phyloP scores from a whole-genome alignment of 2,329 filamentous ascomycete species.

The Epicoccum sorghinum region DNA sequence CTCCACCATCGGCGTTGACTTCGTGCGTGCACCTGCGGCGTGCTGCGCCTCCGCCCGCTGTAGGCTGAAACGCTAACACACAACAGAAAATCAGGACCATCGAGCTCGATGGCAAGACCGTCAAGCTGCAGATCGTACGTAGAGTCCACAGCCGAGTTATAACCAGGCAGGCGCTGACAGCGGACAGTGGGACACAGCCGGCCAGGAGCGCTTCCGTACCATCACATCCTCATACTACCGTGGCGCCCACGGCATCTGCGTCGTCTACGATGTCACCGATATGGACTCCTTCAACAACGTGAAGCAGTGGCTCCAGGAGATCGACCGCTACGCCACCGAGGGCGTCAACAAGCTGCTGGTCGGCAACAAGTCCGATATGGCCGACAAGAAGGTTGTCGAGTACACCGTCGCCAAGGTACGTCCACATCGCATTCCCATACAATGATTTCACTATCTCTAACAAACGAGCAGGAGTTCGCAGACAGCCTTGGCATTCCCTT shows the following conservation, averaged over 20 bases:
- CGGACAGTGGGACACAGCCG: slow-evolving; percentile 93
- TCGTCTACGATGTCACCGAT: slow-evolving; percentile 99
- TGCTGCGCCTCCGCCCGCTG: slow-evolving; percentile 34
- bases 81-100: slow-evolving; percentile 98
- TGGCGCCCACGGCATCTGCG: slow-evolving; percentile 97
- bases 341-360: slow-evolving; percentile 99
- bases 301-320: slow-evolving; percentile 99
- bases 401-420: slow-evolving; percentile 99
- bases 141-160: background rate
- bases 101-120: slow-evolving; percentile 98
- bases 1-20: slow-evolving; percentile 99
- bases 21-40: slow-evolving; percentile 51
- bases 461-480: slow-evolving; percentile 79
- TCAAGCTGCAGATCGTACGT: slow-evolving; percentile 91
- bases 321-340: slow-evolving; percentile 98
- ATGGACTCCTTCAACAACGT: slow-evolving; percentile 99
- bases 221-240: slow-evolving; percentile 99
- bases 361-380: slow-evolving; percentile 99
- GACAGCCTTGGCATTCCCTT: slow-evolving; percentile 98
- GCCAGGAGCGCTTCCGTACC: slow-evolving; percentile 98
- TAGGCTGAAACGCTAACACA: slow-evolving; percentile 28
- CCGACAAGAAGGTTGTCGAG: slow-evolving; percentile 99
- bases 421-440: background rate
- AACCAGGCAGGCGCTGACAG: slow-evolving; percentile 22
- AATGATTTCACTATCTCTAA: slow-evolving; percentile 20